phyloP scores from a whole-genome alignment of 2,329 filamentous ascomycete genomes.

The Ophiosphaerella narmari region DNA sequence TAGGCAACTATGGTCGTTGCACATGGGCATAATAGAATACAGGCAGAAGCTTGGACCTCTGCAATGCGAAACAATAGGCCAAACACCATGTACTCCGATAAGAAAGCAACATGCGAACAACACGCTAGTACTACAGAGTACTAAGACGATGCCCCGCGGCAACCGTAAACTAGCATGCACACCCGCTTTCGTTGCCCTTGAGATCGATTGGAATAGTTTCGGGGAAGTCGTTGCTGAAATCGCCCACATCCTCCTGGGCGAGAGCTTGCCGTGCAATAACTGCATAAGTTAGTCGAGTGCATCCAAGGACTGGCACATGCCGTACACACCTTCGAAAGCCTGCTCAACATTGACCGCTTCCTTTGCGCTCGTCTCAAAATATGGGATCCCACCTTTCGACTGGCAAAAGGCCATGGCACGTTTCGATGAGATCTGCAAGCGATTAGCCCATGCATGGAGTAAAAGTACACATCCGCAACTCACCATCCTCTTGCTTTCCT shows the following conservation, averaged over 20 bases:
- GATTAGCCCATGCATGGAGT: slow-evolving; percentile 12
- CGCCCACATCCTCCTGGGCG: slow-evolving; percentile 95
- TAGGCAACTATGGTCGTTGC: slow-evolving; percentile 9
- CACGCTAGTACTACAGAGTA: background rate
- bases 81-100: slow-evolving; percentile 32
- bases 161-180: slow-evolving; percentile 69
- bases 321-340: slow-evolving; percentile 65
- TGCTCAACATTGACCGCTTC: slow-evolving; percentile 98
- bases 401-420: slow-evolving; percentile 97
- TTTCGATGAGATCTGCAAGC: slow-evolving; percentile 81
- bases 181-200: slow-evolving; percentile 89
- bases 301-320: background rate
- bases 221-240: slow-evolving; percentile 96
- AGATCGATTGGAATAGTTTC: slow-evolving; percentile 98
- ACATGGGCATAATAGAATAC: slow-evolving; percentile 15
- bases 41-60: slow-evolving; percentile 15
- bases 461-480: slow-evolving; percentile 30
- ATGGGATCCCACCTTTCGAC: slow-evolving; percentile 95
- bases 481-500: slow-evolving; percentile 94
- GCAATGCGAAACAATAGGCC: slow-evolving; percentile 26
- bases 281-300: slow-evolving; percentile 43
- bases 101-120: slow-evolving; percentile 1
- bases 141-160: slow-evolving; percentile 6
- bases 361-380: slow-evolving; percentile 99
- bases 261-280: slow-evolving; percentile 96